Base-by-base conservation (phyloP, 139 green algal genomes). In the Eudorina sp. region DNA sequence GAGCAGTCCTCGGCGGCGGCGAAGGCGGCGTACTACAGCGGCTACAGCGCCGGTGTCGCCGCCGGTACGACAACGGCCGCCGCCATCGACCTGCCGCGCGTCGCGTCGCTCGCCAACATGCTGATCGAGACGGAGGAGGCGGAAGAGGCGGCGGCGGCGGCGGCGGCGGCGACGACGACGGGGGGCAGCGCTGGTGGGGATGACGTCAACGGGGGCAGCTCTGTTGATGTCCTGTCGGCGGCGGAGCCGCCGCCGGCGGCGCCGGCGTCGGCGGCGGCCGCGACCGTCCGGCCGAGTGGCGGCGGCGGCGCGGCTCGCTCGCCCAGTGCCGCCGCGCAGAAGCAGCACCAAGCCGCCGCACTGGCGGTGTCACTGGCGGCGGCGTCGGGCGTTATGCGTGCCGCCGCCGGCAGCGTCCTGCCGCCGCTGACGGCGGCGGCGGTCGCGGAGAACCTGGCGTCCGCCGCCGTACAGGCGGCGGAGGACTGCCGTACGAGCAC, bases 81-180 rank as follows among this genome's bases (percentile, higher is more conserved):
- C 11, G 80, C 80, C 14, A 86, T 86, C 11, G 80, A 86, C 29
- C 62, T 86, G 29, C 80, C 80, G 0, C 60, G 80, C 2, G 80
- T 86, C 27, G 80, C 80, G 14, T 86, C 80, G 13, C 29, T 86
- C 27, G 80, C 80, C 16, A 86, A 86, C 45, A 86, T 86, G 80
- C 80, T 86, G 29, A 64, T 86, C 41, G 62, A 34, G 1, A 43
- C 9, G 1, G 41, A 76, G 60, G 58, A 75, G 27, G 78, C 31
- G 34, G 36, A 53, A 6, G 53, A 53, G 53, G 76, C 4, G 53
- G 76, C 36, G 76, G 76, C 5, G 34, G 76, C 29, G 46, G 75
- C 14, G 29, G 75, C 11, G 31, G 75, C n/a, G 16, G 75, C 46
- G 46, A n/a, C 11, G 46, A 46, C 74, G 68, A 19, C 68, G 38